Evolutionary conservation across 331 rosid species (phyloP).

Genomic region (Prunus yedoensis): DNA sequence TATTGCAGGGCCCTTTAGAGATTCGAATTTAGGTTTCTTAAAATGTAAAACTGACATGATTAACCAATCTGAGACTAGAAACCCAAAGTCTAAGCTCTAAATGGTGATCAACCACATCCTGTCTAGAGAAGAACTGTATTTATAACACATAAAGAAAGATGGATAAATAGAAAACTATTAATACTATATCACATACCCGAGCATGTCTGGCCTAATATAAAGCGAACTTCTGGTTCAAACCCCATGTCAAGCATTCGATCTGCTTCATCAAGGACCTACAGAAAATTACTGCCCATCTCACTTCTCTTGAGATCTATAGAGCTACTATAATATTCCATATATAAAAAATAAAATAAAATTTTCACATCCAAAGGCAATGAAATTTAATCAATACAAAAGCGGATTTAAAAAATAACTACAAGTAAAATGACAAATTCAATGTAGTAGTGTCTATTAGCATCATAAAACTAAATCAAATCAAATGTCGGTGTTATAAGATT

Average conservation of each 20-base stretch:
- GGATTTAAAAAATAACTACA: neutral
- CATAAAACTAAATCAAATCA: no score
- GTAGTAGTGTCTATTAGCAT: neutral
- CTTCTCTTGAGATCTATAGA: neutral
- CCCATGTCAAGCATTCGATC: constrained; percentile 99
- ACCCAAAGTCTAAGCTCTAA: no score
- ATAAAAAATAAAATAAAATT: neutral
- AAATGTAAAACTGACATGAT: no score
- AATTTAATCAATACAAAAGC: neutral
- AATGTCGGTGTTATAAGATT: neutral
- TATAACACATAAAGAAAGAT: neutral
- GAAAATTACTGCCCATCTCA: constrained; percentile 8
- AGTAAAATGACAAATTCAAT: neutral
- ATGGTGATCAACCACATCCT: no score
- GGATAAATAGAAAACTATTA: neutral
- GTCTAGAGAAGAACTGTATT: no score
- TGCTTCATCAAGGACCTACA: constrained; percentile 97
- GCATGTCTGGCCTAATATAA: constrained; percentile 78
- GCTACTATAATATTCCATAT: neutral
- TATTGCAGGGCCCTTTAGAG: no score
- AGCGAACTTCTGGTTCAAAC: constrained; percentile 91
- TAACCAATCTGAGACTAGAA: no score
- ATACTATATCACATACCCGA: constrained; percentile 44
- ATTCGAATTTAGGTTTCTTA: no score
- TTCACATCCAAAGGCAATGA: constrained; percentile 1